Evolutionary conservation across 2,329 filamentous ascomycete genomes (phyloP), one percentile per base, ranked within the genome.

Genomic region (Claviceps purpurea): DNA sequence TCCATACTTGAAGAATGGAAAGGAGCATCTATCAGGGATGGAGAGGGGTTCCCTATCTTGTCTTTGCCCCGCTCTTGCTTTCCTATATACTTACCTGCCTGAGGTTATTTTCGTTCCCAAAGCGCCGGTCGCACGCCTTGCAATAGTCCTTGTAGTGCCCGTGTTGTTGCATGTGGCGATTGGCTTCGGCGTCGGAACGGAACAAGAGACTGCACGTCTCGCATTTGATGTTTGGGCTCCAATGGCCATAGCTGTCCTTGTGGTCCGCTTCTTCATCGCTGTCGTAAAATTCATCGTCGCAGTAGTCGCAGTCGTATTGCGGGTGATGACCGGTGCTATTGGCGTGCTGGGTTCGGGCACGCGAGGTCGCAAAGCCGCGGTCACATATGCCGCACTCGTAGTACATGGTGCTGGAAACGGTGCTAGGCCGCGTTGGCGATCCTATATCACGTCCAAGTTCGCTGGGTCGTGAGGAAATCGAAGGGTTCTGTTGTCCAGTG

Each of bases 71-170:
- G 0, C 3, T 10, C 14, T 47, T 44, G 14, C 11, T 37, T 47
- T 24, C 16, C 22, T 13, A 16, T 18, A 24, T 41, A 43, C 61
- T 51, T 50, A 67, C 66, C 65, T 65, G 64, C 50, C 54, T 61
- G 42, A 69, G 52, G 52, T 60, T 60, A 42, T 64, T 68, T 1
- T 47, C 4, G 40, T 43, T 67, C 0, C 37, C 22, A 43, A 73
- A 73, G 0, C 24, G 13, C 2, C 65, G 63, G 0, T 64, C 22
- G 47, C 68, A 73, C 0, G 61, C 57, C 1, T 14, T 13, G 49
- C 70, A 73, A 51, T 65, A 67, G 50, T 71, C 66, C 0, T 57
- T 30, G 0, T 62, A 52, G 24, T 61, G 48, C 46, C 68, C 61
- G 50, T 70, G 68, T 1, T 59, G 13, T 4, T 22, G 46, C 22